Evolutionary conservation across 495 filamentous ascomycete genomes (phyloP).

Genomic region (Podospora conica): DNA sequence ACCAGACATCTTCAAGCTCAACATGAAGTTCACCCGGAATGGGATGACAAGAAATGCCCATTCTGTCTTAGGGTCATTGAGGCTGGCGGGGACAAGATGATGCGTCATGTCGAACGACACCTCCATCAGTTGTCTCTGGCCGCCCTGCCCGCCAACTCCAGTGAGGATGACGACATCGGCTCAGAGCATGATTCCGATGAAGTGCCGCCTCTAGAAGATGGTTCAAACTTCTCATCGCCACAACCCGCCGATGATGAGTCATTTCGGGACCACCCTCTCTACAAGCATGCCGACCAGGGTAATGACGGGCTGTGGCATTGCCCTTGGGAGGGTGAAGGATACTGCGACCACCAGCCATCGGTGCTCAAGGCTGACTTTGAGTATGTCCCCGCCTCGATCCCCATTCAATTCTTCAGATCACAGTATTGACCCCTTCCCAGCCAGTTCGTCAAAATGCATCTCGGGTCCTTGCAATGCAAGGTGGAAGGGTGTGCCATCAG

Average conservation of each 20-base stretch:
- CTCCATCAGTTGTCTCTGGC: slow-evolving; percentile 1
- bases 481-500: not conserved
- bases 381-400: not conserved
- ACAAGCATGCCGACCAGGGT: not conserved
- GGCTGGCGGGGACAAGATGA: slow-evolving; percentile 4
- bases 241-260: not conserved
- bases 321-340: slow-evolving; percentile 5
- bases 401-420: not conserved
- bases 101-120: slow-evolving; percentile 2
- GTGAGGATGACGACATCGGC: not conserved
- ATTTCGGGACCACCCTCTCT: not conserved
- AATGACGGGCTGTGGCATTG: slow-evolving; percentile 7
- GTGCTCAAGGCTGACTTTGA: slow-evolving; percentile 4
- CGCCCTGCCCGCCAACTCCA: not conserved
- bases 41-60: slow-evolving; percentile 6
- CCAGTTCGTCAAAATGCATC: slow-evolving; percentile 2
- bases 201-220: not conserved
- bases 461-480: not conserved
- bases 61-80: not conserved
- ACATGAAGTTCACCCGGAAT: slow-evolving; percentile 6
- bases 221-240: not conserved
- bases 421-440: not conserved
- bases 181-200: not conserved
- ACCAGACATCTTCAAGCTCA: slow-evolving; percentile 2
- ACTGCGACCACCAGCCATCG: slow-evolving; percentile 5